Base-by-base conservation (phyloP, 257 asterid genomes). In the Plantago ovata region DNA sequence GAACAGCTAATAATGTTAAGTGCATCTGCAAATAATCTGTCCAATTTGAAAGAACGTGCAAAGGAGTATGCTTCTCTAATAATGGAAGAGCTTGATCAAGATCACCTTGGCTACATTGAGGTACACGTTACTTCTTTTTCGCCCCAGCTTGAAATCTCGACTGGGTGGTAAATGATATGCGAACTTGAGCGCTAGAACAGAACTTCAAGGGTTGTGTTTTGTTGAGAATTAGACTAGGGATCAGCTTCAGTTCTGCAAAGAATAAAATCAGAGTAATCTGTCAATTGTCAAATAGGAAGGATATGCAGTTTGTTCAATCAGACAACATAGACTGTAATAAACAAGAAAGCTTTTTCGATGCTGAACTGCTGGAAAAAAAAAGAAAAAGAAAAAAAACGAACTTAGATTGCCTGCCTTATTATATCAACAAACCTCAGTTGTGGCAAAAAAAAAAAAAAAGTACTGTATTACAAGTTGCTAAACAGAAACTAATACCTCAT, bases 11-110 rank as follows among this genome's bases (percentile, higher is more conserved):
- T 90, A 62, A 72, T 84, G 94, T 64, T 90, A 78, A 90, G 97
- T 71, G 97, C 94, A 52, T 86, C 95, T 3, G 95, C 97, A 45
- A 90, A 90, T 81, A 89, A 89, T 75, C 67, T 89, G 83, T 86
- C 93, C 39, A 73, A 78, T 71, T 69, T 88, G 75, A 85, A 83
- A 75, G 94, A 88, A 83, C 93, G 85, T 75, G 96, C 94, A 16
- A 79, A 72, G 64, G 96, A 88, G 55, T 88, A 88, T 48, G 94
- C 96, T 33, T 79, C 69, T 74, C 70, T 88, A 47, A 84, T 90
- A 61, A 90, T 90, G 97, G 97, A 90, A 71, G 97, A 90, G 78
- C 78, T 90, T 41, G 97, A 90, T 74, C 95, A 90, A 32, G 95
- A 90, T 57, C 60, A 71, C 38, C 81, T 86, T 24, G 95, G 94